Percentiles rank a stretch among this genome's conserved stretches.
These are phyloP conservation scores for Neoboletus brunneissimus DNA, from an alignment of 768 basidiomycete species.

Conservation along the genomic window DNA sequence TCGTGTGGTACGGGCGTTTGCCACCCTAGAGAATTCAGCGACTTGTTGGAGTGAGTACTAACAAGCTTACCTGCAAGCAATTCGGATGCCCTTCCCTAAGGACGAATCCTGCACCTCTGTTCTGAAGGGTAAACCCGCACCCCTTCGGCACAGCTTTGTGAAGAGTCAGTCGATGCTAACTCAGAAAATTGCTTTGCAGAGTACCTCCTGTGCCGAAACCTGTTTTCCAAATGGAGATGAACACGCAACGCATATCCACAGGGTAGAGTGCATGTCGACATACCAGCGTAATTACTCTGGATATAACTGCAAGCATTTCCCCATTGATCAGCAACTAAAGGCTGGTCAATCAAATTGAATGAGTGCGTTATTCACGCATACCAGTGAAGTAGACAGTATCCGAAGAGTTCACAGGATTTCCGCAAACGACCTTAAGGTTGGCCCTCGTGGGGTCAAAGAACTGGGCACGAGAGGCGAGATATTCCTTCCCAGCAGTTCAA, in stretches of 20 bases:
- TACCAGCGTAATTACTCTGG: slow-evolving; percentile 84
- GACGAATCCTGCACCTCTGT: slow-evolving; percentile 84
- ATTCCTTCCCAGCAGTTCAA: slow-evolving; percentile 53
- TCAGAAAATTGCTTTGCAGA: neutral
- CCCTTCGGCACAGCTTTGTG: slow-evolving; percentile 79
- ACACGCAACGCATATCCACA: neutral
- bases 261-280: slow-evolving; percentile 11
- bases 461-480: slow-evolving; percentile 74
- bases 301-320: slow-evolving; percentile 89
- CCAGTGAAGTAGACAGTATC: slow-evolving; percentile 96
- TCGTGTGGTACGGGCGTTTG: slow-evolving; percentile 91
- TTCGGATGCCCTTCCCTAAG: slow-evolving; percentile 84
- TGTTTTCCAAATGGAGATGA: slow-evolving; percentile 24
- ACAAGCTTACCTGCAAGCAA: slow-evolving; percentile 55
- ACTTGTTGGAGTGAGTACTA: neutral
- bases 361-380: slow-evolving; percentile 24
- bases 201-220: slow-evolving; percentile 89
- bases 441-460: slow-evolving; percentile 71
- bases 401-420: slow-evolving; percentile 77
- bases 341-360: neutral
- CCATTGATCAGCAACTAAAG: slow-evolving; percentile 79
- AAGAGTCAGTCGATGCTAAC: slow-evolving; percentile 4
- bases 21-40: slow-evolving; percentile 50
- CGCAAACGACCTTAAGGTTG: slow-evolving; percentile 66
- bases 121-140: slow-evolving; percentile 96